Conservation (phyloP, 331 rosid species). For the Quercus phellos region DNA sequence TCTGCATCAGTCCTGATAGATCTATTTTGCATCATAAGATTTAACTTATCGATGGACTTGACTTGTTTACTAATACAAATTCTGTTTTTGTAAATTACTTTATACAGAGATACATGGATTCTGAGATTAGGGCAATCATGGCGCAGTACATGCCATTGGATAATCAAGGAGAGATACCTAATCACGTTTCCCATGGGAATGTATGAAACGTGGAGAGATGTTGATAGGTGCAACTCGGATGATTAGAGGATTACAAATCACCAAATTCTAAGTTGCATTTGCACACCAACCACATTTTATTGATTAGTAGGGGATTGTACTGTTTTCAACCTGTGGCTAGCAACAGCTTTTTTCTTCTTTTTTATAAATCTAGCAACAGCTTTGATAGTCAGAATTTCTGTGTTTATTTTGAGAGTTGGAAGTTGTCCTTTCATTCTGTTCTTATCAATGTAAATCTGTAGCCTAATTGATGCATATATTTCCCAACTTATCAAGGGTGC, state of each 20-base stretch:
- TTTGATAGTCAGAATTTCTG: not conserved
- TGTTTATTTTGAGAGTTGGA: not conserved
- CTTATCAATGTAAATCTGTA: slow-evolving; percentile 1
- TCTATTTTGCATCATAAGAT: not conserved
- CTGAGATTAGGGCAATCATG: slow-evolving; percentile 88
- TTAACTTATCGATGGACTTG: not conserved
- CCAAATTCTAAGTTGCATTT: not conserved
- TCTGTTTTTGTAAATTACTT: not conserved
- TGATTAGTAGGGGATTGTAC: not conserved
- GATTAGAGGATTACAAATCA: not conserved
- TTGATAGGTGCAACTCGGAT: slow-evolving; percentile 13
- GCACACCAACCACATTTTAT: not conserved
- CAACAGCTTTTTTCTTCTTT: not conserved
- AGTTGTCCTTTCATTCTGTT: not conserved
- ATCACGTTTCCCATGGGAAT: slow-evolving; percentile 36
- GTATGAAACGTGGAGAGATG: slow-evolving; percentile 28
- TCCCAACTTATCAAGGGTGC: not conserved
- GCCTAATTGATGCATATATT: not conserved
- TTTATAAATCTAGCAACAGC: not conserved
- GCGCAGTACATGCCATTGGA: slow-evolving; percentile 99
- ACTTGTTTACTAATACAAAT: not conserved
- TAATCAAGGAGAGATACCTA: slow-evolving; percentile 53
- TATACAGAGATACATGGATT: slow-evolving; percentile 88
- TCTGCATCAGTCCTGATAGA: not conserved
- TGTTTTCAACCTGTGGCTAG: not conserved